Base-by-base conservation (phyloP, 2,329 filamentous ascomycete genomes). In the Amphichorda felina region DNA sequence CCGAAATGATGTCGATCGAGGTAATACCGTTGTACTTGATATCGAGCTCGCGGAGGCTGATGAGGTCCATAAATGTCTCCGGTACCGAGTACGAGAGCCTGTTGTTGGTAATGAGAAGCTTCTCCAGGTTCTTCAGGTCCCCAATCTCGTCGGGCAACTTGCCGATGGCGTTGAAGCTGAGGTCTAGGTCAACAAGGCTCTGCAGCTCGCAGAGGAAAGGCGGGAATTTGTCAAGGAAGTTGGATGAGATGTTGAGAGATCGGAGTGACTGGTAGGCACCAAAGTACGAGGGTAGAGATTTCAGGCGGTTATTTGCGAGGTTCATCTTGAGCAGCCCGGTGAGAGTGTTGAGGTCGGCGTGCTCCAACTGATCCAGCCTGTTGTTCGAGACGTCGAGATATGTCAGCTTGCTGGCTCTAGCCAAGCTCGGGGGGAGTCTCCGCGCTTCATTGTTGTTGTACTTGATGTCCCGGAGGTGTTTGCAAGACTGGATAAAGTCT, bases 301-400 rank as follows among this genome's bases (percentile, higher is more conserved):
- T 83, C 15, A 98, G 64, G 40, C 84, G 81, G 56, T 98, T 98
- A 59, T 96, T 98, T 42, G 89, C 85, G 44, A 98, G 65, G 50
- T 91, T 94, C 47, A 98, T 70, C 56, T 89, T 94, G 39, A 94
- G 71, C 26, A 98, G 64, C 16, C 81, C 79, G 15, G 72, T 71
- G 11, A 96, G 63, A 36, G 74, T 75, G 44, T 85, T 72, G 27
- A 98, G 69, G 38, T 91, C 81, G 4, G 86, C 85, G 47, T 89
- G 78, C 36, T 94, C 85, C 28, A 98, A 64, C 43, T 89, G 76
- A 49, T 95, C 87, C 16, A 98, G 60, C 39, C 83, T 72, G 52
- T 98, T 98, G 57, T 96, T 96, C 3, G 89, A 95, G 4, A 95
- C 79, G 53, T 98, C 91, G 41, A 98, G 70, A 50, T 86, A 88